Percentiles rank a stretch among this genome's conserved stretches.
These are phyloP conservation scores for Ascoidea tarda DNA, from an alignment of 805 yeast species.

Conservation along the genomic window DNA sequence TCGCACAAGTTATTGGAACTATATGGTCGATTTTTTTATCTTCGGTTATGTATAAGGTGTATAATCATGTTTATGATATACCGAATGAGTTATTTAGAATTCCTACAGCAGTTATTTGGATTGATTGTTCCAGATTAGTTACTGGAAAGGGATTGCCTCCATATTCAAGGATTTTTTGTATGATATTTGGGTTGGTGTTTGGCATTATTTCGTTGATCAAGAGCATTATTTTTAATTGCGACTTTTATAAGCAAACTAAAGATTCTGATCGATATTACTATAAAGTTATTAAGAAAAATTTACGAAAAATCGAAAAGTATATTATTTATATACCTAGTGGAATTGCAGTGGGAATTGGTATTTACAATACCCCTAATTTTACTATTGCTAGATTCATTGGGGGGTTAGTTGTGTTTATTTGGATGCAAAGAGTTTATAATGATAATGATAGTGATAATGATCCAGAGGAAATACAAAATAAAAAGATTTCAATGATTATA, in stretches of 20 bases:
- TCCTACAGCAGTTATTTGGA: slow-evolving; percentile 95
- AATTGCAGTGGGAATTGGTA: slow-evolving; percentile 94
- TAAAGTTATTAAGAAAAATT: no score
- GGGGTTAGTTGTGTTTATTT: slow-evolving; percentile 50
- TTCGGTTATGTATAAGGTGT: slow-evolving; percentile 68
- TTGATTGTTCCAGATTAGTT: slow-evolving; percentile 86
- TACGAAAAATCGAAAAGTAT: slow-evolving; percentile 17
- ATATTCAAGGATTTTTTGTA: slow-evolving; percentile 45
- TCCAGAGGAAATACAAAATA: slow-evolving; percentile 17
- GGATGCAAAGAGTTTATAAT: slow-evolving; percentile 29
- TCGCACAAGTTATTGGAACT: slow-evolving; percentile 84
- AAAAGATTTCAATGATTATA: slow-evolving; percentile 66
- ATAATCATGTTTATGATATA: slow-evolving; percentile 69
- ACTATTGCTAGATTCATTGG: slow-evolving; percentile 90
- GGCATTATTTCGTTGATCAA: slow-evolving; percentile 54
- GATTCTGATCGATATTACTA: slow-evolving; percentile 9
- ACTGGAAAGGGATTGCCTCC: slow-evolving; percentile 88
- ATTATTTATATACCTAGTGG: slow-evolving; percentile 72
- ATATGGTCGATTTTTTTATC: slow-evolving; percentile 70
- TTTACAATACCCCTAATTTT: slow-evolving; percentile 86
- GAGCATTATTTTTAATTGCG: slow-evolving; percentile 32
- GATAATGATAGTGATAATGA: slow-evolving; percentile 12
- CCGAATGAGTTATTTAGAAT: slow-evolving; percentile 74
- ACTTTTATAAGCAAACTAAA: slow-evolving; percentile 2
- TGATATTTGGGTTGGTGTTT: slow-evolving; percentile 52